Base-by-base conservation (phyloP, 768 basidiomycete species). In the Cystobasidium ongulense region DNA sequence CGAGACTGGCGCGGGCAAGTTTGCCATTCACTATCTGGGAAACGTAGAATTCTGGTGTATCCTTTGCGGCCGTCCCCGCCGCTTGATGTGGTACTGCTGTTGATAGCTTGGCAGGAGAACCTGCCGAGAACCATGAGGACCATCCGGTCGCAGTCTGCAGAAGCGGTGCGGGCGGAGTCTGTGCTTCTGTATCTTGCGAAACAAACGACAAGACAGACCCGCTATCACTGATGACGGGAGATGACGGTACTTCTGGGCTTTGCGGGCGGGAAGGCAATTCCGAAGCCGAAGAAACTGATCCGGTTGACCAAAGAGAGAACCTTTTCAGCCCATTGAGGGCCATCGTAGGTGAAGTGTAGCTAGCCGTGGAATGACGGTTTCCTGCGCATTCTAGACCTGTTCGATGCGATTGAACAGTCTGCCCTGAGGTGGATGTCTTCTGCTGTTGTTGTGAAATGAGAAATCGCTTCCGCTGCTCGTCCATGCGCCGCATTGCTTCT, bases 41-140 rank as follows among this genome's bases (percentile, higher is more conserved):
- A 43, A 88, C 86, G 81, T 89, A 90, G 82, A 85, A 86, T 76
- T 83, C 85, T 5, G 87, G 85, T 39, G 77, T 75, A 71, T 76
- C 77, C 52, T 78, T 75, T 25, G 52, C 54, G 72, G 25, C 29
- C 15, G 43, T 63, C 43, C 52, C 46, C 38, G 71, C 74, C 61
- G 77, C 63, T 62, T 74, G 61, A 53, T 79, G 41, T 77, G 43
- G 29, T 2, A 36, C 73, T 84, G 86, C 72, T 81, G 74, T 46
- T 1, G 78, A 72, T 29, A 81, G 76, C 73, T 82, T 85, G 18
- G 85, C 84, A 0, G 75, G 85, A 0, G 46, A 86, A 4, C 88
- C 88, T 8, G 88, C 85, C n/a, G 85, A 86, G 33, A 83, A 80
- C 89, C 89, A 92, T 87, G 87, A 92, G 68, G 84, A 86, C 88